Evolutionary conservation across 208 protist species (phyloP).

Genomic region (Willaertia magna): DNA sequence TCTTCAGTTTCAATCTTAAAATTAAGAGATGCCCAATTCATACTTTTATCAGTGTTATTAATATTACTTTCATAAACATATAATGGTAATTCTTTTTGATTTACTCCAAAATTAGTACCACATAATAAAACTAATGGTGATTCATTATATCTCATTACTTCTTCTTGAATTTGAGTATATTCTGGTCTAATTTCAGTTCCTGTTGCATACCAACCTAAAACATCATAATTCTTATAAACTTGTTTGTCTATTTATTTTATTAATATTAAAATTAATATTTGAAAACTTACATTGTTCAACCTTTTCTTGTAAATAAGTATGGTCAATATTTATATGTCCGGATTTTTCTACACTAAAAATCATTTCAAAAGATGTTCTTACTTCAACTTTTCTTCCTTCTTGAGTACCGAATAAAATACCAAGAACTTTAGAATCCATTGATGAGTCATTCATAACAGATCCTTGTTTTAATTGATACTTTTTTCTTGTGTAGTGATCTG

Average conservation of each 20-base stretch:
- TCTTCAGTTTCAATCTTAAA: constrained; percentile 1
- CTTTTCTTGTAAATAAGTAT: background rate
- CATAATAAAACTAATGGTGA: constrained; percentile 29
- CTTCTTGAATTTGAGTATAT: constrained; percentile 17
- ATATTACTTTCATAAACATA: constrained; percentile 24
- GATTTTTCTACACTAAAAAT: constrained; percentile 16
- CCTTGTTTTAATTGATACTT: constrained; percentile 9
- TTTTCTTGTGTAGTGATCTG: constrained; percentile 44
- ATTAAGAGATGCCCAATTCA: background rate
- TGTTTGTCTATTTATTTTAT: constrained; percentile 12
- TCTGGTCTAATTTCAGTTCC: constrained; percentile 11
- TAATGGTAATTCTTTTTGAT: constrained; percentile 22
- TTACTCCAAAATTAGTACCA: constrained; percentile 11
- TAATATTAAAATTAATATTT: background rate
- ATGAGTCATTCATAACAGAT: background rate
- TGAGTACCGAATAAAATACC: constrained; percentile 32
- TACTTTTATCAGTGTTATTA: background rate
- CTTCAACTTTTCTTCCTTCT: constrained; percentile 23
- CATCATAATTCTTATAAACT: constrained; percentile 38
- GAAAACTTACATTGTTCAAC: background rate
- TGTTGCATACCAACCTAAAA: constrained; percentile 54
- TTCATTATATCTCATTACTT: constrained; percentile 8
- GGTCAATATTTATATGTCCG: constrained; percentile 8
- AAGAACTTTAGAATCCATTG: constrained; percentile 11
- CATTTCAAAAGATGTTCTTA: constrained; percentile 42